A percentile compares a stretch with the other conserved stretches of the same genome.
phyloP scores from a whole-genome alignment of 257 asterid species.

The Cordia subcordata region DNA sequence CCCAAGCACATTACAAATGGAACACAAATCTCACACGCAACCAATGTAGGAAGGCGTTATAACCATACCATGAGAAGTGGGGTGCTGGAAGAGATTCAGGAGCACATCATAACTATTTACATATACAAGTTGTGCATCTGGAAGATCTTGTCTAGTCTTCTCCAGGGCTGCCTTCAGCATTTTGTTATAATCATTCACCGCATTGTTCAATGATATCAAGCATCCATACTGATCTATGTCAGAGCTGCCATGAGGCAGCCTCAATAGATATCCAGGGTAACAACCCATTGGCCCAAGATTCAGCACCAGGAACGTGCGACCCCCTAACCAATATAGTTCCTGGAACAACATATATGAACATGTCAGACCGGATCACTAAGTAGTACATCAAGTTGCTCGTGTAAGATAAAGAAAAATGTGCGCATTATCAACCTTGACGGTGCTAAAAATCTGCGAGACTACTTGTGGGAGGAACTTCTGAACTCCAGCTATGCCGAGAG shows the following conservation, averaged over 20 bases:
- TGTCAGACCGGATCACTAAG: background rate
- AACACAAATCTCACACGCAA: too few relatives aligned
- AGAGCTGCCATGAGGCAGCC: constrained; percentile 43
- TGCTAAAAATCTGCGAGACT: constrained; percentile 26
- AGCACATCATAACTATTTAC: constrained; percentile 47
- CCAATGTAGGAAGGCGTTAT: background rate
- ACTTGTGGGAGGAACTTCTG: constrained; percentile 33
- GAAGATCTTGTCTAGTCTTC: constrained; percentile 35
- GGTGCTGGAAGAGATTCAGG: constrained; percentile 63
- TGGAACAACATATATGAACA: constrained; percentile 5
- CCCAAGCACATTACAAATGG: background rate
- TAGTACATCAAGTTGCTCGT: background rate
- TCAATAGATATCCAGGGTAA: constrained; percentile 37
- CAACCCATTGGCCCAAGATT: constrained; percentile 60
- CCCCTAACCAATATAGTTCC: constrained; percentile 50
- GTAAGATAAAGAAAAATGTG: background rate
- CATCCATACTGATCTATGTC: constrained; percentile 53
- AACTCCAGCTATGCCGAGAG: constrained; percentile 30
- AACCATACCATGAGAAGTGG: constrained; percentile 58
- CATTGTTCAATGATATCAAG: constrained; percentile 52
- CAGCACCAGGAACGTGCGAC: constrained; percentile 49
- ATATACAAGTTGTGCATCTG: constrained; percentile 45
- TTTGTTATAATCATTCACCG: constrained; percentile 44
- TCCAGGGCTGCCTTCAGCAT: constrained; percentile 46
- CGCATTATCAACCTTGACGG: constrained; percentile 10